Base-by-base conservation (phyloP, 805 yeast species). In the Candida sithepensis region DNA sequence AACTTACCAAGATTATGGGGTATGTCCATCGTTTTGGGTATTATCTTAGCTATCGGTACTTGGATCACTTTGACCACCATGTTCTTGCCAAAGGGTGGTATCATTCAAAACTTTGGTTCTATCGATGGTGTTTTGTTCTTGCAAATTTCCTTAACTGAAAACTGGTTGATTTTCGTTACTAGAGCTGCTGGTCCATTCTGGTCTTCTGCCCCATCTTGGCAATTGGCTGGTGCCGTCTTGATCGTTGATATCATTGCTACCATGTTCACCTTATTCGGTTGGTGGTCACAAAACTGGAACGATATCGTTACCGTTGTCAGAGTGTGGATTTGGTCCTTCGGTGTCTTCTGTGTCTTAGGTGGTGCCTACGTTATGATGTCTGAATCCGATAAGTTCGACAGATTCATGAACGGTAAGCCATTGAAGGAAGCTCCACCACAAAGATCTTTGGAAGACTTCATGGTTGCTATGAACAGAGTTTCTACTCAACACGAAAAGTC, bases 181-280 rank as follows among this genome's bases (percentile, higher is more conserved):
- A 85, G 97, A 80, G 96, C 96, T 68, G 86, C 82, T 71, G 97
- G 97, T 79, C 96, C 97, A 68, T 90, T 90, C 94, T 90, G 97
- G 97, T 86, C 96, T 51, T 88, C 96, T 41, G 65, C 78, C 51
- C 97, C 97, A 77, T 90, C 97, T 43, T 90, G 97, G 97, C 96
- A 89, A 79, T 82, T 89, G 75, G 61, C 94, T 63, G 96, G 96
- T 77, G 97, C 97, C 64, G 96, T 89, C 63, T 78, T 88, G 68
- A 73, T 74, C 67, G 97, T 89, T 68, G 97, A 89, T 74, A 73
- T 89, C 78, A 74, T 90, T 64, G 96, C 97, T 59, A 90, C 97
- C 55, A 79, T 87, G 82, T 90, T 89, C 84, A 76, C 89, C 65
- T 73, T 89, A 67, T 90, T 88, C 83, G 97, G 97, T 64, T 90